Base-by-base conservation (phyloP, 495 filamentous ascomycete genomes). In the Schizothecium vesticola region DNA sequence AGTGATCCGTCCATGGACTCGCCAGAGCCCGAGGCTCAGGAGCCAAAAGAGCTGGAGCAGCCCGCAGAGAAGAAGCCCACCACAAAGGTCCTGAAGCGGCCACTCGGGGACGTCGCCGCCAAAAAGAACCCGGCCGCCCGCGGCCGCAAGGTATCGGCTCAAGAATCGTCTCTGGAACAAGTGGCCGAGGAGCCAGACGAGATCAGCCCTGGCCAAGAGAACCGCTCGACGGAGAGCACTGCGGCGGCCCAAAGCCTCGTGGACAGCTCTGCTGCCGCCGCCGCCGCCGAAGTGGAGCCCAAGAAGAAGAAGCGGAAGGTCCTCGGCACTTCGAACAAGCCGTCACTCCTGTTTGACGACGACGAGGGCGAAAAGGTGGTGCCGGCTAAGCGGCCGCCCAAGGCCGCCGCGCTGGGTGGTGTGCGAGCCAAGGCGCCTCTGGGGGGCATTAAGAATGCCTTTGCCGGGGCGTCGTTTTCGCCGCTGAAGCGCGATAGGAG, bases 401-500 rank as follows among this genome's bases (percentile, higher is more conserved):
- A 79, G 73, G 79, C 43, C 43, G 43, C 80, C 65, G 65, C 74
- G 5, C 70, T 77, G 29, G 73, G 75, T 59, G 76, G 70, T 11
- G 69, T 70, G 8, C 55, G 29, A 22, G 62, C 69, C 0, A 71
- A 70, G 24, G 80, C 73, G 64, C 70, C 71, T 9, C 36, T 66
- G 61, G 70, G 64, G 59, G 69, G 65, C 58, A 23, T 61, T 61
- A 79, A 73, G 62, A 82, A 75, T 36, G 75, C 80, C 1, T 79
- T 78, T 65, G 77, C 74, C 6, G 79, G 85, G 67, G 75, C 80
- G 63, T 78, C 80, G 26, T 96, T 97, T 76, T 92, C 89, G 51
- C 93, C 93, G 7, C 77, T 97, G 65, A 97, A 97, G 81, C 87
- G 85, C 78, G 89, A 95, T 70, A 87, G 86, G 72, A 90, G 86